These are phyloP conservation scores for Nemania sp. DNA, from an alignment of 2,329 filamentous ascomycete genomes.

Conservation along the genomic window DNA sequence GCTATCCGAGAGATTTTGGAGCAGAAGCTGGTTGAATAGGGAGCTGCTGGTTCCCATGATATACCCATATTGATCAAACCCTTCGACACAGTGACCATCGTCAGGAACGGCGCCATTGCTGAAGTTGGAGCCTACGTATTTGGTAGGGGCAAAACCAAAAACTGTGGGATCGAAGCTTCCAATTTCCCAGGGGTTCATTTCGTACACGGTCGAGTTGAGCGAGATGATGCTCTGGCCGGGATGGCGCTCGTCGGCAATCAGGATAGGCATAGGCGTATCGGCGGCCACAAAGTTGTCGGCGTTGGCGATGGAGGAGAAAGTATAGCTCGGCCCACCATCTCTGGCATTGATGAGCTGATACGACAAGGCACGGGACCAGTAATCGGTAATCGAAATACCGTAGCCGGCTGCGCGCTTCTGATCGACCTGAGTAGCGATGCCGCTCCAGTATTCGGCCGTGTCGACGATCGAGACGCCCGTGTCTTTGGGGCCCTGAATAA, in stretches of 20 bases:
- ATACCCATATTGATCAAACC: conserved; percentile 82
- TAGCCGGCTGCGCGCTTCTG: conserved; percentile 67
- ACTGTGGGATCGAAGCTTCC: conserved; percentile 75
- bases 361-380: conserved; percentile 71
- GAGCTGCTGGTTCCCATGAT: conserved; percentile 85
- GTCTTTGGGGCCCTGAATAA: conserved; percentile 41
- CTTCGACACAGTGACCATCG: conserved; percentile 67
- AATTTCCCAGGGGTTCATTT: conserved; percentile 80
- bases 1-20: conserved; percentile 59
- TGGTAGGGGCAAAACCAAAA: conserved; percentile 70
- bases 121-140: conserved; percentile 76
- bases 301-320: conserved; percentile 72
- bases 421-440: conserved; percentile 60
- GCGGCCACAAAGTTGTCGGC: conserved; percentile 64
- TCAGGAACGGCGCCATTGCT: conserved; percentile 60
- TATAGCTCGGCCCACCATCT: conserved; percentile 69
- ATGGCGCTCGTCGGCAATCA: conserved; percentile 69
- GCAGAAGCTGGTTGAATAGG: conserved; percentile 79
- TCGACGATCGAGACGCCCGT: conserved; percentile 34
- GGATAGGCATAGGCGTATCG: conserved; percentile 70
- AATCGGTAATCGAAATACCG: conserved; percentile 69
- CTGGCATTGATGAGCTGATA: conserved; percentile 72
- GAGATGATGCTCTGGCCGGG: conserved; percentile 64
- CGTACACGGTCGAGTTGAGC: conserved; percentile 74
- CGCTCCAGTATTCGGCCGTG: conserved; percentile 59